Percentiles rank a stretch among this genome's conserved stretches.
These are phyloP conservation scores for Calonectria henricotiae DNA, from an alignment of 2,329 filamentous ascomycete genomes.

Conservation along the genomic window DNA sequence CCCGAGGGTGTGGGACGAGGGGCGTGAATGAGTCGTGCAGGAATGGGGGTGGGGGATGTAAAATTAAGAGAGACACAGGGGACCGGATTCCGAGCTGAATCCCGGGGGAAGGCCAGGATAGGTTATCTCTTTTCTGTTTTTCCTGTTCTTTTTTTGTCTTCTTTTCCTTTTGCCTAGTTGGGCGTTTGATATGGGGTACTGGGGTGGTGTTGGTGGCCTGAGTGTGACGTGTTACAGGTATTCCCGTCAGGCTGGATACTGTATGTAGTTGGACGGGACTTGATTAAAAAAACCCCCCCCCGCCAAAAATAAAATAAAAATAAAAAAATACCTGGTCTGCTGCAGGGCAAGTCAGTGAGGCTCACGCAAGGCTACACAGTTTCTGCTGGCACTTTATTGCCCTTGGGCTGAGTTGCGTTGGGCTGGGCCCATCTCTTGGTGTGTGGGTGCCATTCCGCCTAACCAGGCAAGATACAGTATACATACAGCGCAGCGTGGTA, in stretches of 20 bases:
- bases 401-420: neutral
- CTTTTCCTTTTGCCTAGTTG: neutral
- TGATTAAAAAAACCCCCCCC: neutral
- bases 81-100: constrained; percentile 12
- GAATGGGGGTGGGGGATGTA: neutral
- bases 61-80: constrained; percentile 13
- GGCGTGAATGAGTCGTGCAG: constrained; percentile 11
- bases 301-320: no score
- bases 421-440: neutral
- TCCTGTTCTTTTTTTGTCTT: neutral
- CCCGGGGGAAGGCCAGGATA: neutral
- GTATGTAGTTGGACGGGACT: neutral
- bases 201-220: constrained; percentile 5
- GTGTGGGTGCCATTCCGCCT: neutral
- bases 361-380: constrained; percentile 13
- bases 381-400: constrained; percentile 1
- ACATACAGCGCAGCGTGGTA: neutral
- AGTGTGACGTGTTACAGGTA: constrained; percentile 13
- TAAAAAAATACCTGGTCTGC: constrained; percentile 2
- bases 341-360: constrained; percentile 8
- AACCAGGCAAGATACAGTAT: neutral
- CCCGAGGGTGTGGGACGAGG: constrained; percentile 20
- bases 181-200: neutral
- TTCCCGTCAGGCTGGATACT: neutral
- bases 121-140: neutral